Base-by-base conservation (phyloP, 108 stramenopile genomes). In the Chaetoceros tenuissimus region DNA sequence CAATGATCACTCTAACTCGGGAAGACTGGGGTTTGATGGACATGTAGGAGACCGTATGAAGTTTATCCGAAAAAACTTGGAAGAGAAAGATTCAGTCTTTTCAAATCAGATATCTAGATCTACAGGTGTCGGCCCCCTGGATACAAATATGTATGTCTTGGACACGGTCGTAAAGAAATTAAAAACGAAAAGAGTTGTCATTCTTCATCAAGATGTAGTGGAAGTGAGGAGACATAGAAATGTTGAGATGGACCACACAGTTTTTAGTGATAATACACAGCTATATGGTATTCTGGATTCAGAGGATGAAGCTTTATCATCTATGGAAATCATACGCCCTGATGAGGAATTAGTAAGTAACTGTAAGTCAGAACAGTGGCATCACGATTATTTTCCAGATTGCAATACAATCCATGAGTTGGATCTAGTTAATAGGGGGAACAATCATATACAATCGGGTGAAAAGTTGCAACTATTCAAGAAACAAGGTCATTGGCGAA, bases 311-410 rank as follows among this genome's bases (percentile, higher is more conserved):
- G 61, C 69, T 3, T n/a, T 79, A 29, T 24, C 26, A 13, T 25
- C 27, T 13, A 84, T 84, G 82, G 82, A 84, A 58, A 60, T 62
- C 13, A 72, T 78, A 7, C 53, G 62, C n/a, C 77, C 81, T 0
- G 65, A 72, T 31, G 26, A 51, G 3, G 46, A 71, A 17, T n/a
- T n/a, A n/a, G n/a, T n/a, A n/a, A 73, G 70, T 18, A 80, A 90
- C 54, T 90, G 88, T 43, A 74, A 80, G 26, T 84, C 84, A 21
- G 85, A 80, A 54, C 59, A 77, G 29, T 90, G 88, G 88, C 88
- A 90, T 75, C 82, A 80, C 1, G 67, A 67, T 16, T 82, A 63
- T 51, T 77, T 81, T 45, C 88, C 88, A 5, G 69, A 65, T 17
- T 85, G 80, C 62, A 85, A 81, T 29, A 61, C 54, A 19, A 74